These are phyloP conservation scores for Lachnellula occidentalis DNA, from an alignment of 2,329 filamentous ascomycete genomes.

Conservation along the genomic window DNA sequence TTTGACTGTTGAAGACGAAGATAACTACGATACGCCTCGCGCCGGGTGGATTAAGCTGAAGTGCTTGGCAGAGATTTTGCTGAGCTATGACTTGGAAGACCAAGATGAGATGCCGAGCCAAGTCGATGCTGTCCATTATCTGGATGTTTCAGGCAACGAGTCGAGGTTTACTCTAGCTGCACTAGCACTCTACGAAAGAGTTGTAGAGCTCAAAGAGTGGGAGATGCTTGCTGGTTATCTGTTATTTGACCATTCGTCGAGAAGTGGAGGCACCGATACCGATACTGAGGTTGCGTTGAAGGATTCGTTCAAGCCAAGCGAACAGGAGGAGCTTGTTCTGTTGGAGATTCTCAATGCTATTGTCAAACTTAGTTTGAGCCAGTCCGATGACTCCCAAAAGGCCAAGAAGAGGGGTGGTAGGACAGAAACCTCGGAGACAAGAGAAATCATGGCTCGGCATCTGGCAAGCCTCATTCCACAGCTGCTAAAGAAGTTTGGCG, in stretches of 20 bases:
- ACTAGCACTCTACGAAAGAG: slow-evolving; percentile 76
- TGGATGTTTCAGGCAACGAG: slow-evolving; percentile 63
- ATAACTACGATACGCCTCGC: slow-evolving; percentile 71
- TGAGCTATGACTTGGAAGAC: slow-evolving; percentile 71
- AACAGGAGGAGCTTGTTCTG: slow-evolving; percentile 70
- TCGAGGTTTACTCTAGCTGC: slow-evolving; percentile 82
- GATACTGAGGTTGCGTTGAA: slow-evolving; percentile 53
- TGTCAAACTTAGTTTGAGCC: slow-evolving; percentile 67
- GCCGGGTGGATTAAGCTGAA: slow-evolving; percentile 89
- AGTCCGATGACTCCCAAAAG: slow-evolving; percentile 58
- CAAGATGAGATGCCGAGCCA: slow-evolving; percentile 50
- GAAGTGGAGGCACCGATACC: slow-evolving; percentile 57
- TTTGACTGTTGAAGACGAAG: slow-evolving; percentile 64
- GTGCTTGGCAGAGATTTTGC: slow-evolving; percentile 77
- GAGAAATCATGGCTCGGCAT: slow-evolving; percentile 72
- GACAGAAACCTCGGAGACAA: slow-evolving; percentile 59
- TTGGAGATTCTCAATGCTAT: slow-evolving; percentile 81
- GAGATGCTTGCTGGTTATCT: slow-evolving; percentile 84
- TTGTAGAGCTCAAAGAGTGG: slow-evolving; percentile 80
- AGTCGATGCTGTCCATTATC: slow-evolving; percentile 36
- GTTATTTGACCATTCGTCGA: slow-evolving; percentile 79
- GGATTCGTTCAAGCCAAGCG: slow-evolving; percentile 26
- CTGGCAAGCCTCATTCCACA: slow-evolving; percentile 76
- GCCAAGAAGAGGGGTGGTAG: slow-evolving; percentile 45
- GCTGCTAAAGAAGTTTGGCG: slow-evolving; percentile 87